These are phyloP conservation scores for Orbilia brochopaga DNA, from an alignment of 2,329 filamentous ascomycete species.

Conservation along the genomic window DNA sequence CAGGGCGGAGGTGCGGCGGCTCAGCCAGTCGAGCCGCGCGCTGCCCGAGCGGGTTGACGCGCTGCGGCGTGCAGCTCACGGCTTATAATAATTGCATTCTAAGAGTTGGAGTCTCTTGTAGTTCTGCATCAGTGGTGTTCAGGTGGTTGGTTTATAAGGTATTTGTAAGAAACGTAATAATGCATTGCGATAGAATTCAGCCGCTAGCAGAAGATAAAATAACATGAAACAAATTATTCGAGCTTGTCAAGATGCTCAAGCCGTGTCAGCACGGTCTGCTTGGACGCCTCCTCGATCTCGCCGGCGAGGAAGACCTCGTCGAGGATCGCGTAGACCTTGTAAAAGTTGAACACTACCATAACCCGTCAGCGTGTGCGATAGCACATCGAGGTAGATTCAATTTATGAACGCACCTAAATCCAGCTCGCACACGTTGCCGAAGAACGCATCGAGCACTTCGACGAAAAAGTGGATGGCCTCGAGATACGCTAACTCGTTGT, in stretches of 20 bases:
- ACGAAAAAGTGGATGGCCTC: constrained; percentile 99
- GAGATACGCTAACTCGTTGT: constrained; percentile 95
- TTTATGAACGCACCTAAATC: constrained; percentile 66
- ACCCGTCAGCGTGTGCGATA: neutral
- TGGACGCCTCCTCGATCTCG: constrained; percentile 98
- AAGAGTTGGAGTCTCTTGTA: neutral
- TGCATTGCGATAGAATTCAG: too few relatives aligned
- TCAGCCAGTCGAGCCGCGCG: constrained; percentile 32
- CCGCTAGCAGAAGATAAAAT: too few relatives aligned
- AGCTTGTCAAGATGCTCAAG: constrained; percentile 96
- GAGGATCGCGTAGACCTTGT: constrained; percentile 91
- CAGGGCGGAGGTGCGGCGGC: constrained; percentile 27
- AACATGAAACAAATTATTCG: constrained; percentile 66
- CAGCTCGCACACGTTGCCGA: constrained; percentile 97
- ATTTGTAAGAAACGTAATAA: too few relatives aligned
- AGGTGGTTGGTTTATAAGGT: too few relatives aligned
- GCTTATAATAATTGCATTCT: constrained; percentile 9
- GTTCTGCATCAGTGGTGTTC: neutral
- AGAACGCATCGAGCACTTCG: constrained; percentile 97
- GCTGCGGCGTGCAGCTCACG: constrained; percentile 27
- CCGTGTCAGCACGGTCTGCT: constrained; percentile 92
- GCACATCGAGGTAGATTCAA: constrained; percentile 58
- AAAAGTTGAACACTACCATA: constrained; percentile 73
- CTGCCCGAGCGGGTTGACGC: constrained; percentile 35
- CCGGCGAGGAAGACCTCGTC: constrained; percentile 98